Percentiles rank a stretch among this genome's conserved stretches.
These are phyloP conservation scores for Candida montana DNA, from an alignment of 805 yeast species.

Conservation along the genomic window DNA sequence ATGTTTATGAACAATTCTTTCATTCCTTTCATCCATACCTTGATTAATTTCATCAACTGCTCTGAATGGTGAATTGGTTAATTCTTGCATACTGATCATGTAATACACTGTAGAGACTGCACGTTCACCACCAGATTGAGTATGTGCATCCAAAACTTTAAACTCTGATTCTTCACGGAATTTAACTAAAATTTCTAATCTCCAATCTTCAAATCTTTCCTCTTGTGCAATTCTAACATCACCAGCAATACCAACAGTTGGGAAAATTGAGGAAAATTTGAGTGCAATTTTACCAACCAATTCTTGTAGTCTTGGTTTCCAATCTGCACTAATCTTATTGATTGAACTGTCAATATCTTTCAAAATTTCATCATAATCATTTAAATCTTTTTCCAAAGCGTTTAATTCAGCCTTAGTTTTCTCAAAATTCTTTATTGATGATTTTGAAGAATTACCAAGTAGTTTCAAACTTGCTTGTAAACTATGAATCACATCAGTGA, in stretches of 20 bases:
- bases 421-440: conserved; percentile 31
- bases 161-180: conserved; percentile 75
- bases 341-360: conserved; percentile 32
- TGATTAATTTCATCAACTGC: conserved; percentile 98
- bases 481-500: conserved; percentile 36
- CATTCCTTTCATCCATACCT: conserved; percentile 96
- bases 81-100: conserved; percentile 84
- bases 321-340: conserved; percentile 32
- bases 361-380: conserved; percentile 19
- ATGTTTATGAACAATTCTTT: conserved; percentile 75
- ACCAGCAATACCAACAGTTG: conserved; percentile 83
- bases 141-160: conserved; percentile 70
- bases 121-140: conserved; percentile 97
- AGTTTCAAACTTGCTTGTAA: conserved; percentile 42
- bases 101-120: conserved; percentile 92
- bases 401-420: conserved; percentile 22
- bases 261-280: conserved; percentile 63
- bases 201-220: conserved; percentile 68
- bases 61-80: conserved; percentile 84
- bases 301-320: conserved; percentile 59
- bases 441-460: conserved; percentile 32
- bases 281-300: conserved; percentile 53
- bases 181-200: conserved; percentile 73
- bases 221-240: conserved; percentile 54
- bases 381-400: conserved; percentile 19